Evolutionary conservation across 2,329 filamentous ascomycete genomes (phyloP), one percentile per base, ranked within the genome.

Genomic region (Dothideomycetes sp.): DNA sequence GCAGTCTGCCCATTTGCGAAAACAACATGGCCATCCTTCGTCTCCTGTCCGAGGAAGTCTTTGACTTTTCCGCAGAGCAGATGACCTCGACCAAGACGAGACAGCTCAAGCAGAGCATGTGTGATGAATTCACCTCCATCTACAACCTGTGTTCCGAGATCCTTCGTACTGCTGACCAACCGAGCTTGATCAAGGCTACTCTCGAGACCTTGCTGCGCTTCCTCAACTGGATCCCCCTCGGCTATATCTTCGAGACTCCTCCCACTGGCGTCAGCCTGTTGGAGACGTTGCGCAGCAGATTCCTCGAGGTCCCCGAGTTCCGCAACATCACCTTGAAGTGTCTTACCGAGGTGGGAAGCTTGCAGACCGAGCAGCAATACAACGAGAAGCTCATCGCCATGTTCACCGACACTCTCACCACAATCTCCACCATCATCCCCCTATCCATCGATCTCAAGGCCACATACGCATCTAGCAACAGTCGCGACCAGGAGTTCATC

Each of bases 21-120:
- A 98, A 98, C 70, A 98, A 98, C 72, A 98, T 98, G 91, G 87
- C 85, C 48, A 96, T 98, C 52, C 75, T 98, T 51, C 81, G 91
- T 44, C 69, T 98, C 53, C 75, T 98, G 34, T 98, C 91, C 5
- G 91, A 98, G 62, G 91, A 98, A 63, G 89, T 98, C 29, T 98
- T 98, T 57, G 91, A 98, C 68, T 98, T 93, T 64, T 98, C 91
- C 1, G 86, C 89, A 48, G 91, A 98, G 58, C 86, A 95, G 61
- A 95, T 98, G 89, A 98, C 91, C n/a, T 95, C 89, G 29, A 77
- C 83, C 43, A 98, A 98, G 71, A 94, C 88, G 31, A 80, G 88
- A 55, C 94, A 93, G 61, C 72, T 98, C 47, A 98, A 98, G 72
- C 89, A 88, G 51, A 94, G 86, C 49, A 98, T 98, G 91, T 95